Evolutionary conservation across 345 rosid species (phyloP), one percentile per base, ranked within the genome.

Genomic region (Rhizophora mangle): DNA sequence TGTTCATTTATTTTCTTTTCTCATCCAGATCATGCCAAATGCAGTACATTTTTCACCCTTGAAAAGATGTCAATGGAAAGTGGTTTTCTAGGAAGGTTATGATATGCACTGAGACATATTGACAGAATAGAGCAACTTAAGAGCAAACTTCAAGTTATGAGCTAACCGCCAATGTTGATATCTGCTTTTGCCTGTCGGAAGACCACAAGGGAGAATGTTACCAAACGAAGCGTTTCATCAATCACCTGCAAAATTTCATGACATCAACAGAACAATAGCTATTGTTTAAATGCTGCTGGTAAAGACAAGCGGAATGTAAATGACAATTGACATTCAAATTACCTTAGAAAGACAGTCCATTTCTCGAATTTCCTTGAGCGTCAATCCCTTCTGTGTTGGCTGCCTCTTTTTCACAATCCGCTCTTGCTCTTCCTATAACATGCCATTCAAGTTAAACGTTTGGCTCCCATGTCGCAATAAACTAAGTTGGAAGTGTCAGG

Each of bases 281-380:
- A 3, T 11, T 43, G 49, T 43, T 11, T 13, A 15, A 43, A 43
- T 13, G 49, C 5, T 43, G 18, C 19, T 2, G 16, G 16, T 2
- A 19, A 1, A 3, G 49, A 43, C 19, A 13, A 13, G 49, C 4
- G 19, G 49, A 43, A 43, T 13, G 49, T 15, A 13, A 11, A 43
- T 43, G 49, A 43, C 18, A 13, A 43, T 43, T 1, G 1, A 13
- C 49, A 43, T 13, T 43, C 49, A 43, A 43, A 43, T 43, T 43
- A 85, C 93, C 89, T 88, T 84, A n/a, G 81, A 80, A 57, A 90
- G 88, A 84, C 80, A 89, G 46, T 85, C 78, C 97, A 93, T 89
- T 65, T 86, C 84, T 65, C 96, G 85, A 53, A 84, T 65, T 72
- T 93, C 98, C 74, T 83, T 85, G 1, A 93, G 85, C 0, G 82